Evolutionary conservation across 2,329 filamentous ascomycete species (phyloP), one percentile per base, ranked within the genome.

Genomic region (Pseudogymnoascus sp.): DNA sequence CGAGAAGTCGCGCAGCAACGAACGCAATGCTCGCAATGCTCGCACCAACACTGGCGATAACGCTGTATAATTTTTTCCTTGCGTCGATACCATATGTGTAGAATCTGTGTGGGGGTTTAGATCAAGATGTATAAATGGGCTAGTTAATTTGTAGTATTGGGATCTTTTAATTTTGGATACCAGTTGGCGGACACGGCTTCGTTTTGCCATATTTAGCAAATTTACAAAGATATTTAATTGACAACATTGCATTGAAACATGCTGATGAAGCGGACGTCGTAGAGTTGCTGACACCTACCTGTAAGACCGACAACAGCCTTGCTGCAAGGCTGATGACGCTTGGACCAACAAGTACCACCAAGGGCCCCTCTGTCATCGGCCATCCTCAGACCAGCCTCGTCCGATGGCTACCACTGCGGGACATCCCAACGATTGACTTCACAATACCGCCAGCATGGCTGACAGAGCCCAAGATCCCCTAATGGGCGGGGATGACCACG

Each of bases 401-500:
- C 37, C 60, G 4, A 61, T 61, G 60, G 60, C 60, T 19, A 61
- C n/a, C n/a, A n/a, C n/a, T n/a, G n/a, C n/a, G n/a, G n/a, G 6
- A 41, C 13, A 43, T 41, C 21, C 19, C 13, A 34, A 61, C 19
- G 34, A 36, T 25, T 39, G 51, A 57, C 51, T 57, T 19, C 51
- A 57, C 13, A 34, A 61, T 14, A 61, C 34, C n/a, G 60, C 28
- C 25, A 57, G 67, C 14, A 73, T 73, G 71, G 70, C 70, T 16
- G 70, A 70, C 61, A 65, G 67, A 3, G 71, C 69, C 8, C 68
- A 71, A 41, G 68, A 72, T 51, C 71, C 71, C 14, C 66, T 73
- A 51, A 73, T 73, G 67, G 65, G 69, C 16, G 39, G 62, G 10
- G 62, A 64, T 31, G 62, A 67, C 11, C 54, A 64, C 6, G 61